Evolutionary conservation across 768 basidiomycete species (phyloP).

Genomic region (Amanita jacksonii): DNA sequence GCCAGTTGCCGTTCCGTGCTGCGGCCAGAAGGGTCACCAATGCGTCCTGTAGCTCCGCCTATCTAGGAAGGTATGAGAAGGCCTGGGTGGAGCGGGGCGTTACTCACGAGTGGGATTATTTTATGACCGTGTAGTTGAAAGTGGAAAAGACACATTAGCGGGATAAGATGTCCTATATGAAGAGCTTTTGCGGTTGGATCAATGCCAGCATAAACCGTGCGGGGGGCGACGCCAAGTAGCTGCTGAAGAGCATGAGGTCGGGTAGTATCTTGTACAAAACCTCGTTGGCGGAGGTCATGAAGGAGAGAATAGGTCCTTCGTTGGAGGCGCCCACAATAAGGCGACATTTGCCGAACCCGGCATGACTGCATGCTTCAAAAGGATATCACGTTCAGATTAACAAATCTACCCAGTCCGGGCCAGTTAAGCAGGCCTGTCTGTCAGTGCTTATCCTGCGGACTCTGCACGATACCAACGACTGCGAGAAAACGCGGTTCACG

Average conservation of each 20-base stretch:
- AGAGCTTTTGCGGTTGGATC: constrained; percentile 88
- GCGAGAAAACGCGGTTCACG: background rate
- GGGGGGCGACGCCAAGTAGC: constrained; percentile 27
- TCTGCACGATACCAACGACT: background rate
- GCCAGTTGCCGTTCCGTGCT: constrained; percentile 70
- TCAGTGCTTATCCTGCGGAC: too few relatives aligned
- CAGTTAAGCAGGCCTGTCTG: too few relatives aligned
- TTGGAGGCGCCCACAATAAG: too few relatives aligned
- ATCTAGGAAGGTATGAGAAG: constrained; percentile 43
- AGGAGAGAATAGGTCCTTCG: constrained; percentile 14
- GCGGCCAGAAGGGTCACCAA: constrained; percentile 94
- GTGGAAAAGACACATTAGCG: constrained; percentile 79
- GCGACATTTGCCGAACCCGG: constrained; percentile 13
- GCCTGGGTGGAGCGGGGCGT: background rate
- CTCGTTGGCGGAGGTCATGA: constrained; percentile 34
- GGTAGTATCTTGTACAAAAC: constrained; percentile 40
- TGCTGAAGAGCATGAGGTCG: constrained; percentile 34
- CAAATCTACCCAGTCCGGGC: too few relatives aligned
- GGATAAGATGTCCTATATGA: constrained; percentile 91
- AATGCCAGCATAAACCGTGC: constrained; percentile 76
- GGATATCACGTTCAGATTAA: too few relatives aligned
- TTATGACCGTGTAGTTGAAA: constrained; percentile 82
- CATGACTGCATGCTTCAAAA: background rate
- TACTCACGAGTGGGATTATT: constrained; percentile 72
- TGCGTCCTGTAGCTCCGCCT: constrained; percentile 92